phyloP scores from a whole-genome alignment of 169 alveolate genomes.

The Cryptosporidium baileyi region DNA sequence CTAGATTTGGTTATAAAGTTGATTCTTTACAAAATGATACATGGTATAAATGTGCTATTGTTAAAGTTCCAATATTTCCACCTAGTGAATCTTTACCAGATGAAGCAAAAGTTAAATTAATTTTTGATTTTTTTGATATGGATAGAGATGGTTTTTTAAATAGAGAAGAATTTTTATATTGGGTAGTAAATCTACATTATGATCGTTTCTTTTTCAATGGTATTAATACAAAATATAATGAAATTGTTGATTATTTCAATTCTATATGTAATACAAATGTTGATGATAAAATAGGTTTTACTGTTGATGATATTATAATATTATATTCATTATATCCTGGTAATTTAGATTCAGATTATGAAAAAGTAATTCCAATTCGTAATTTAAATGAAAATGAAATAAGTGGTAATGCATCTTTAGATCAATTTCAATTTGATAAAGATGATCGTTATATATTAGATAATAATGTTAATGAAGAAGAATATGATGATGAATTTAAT shows the following conservation, averaged over 20 bases:
- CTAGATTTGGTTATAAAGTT: conserved; percentile 71
- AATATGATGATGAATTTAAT: conserved; percentile 29
- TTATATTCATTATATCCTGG: conserved; percentile 72
- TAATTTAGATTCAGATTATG: conserved; percentile 71
- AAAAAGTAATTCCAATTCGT: conserved; percentile 69
- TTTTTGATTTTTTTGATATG: conserved; percentile 71
- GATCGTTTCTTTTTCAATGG: conserved; percentile 22
- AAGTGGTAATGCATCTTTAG: background rate
- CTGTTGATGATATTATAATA: conserved; percentile 65
- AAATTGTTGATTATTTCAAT: conserved; percentile 70
- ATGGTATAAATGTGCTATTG: conserved; percentile 71
- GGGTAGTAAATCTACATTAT: conserved; percentile 44
- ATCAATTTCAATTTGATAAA: background rate
- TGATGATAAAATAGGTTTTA: conserved; percentile 59
- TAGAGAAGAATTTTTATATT: conserved; percentile 38
- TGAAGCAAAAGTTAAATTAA: conserved; percentile 66
- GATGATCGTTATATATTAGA: background rate
- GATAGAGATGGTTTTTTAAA: conserved; percentile 67
- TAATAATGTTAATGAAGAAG: conserved; percentile 18
- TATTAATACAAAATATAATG: conserved; percentile 59
- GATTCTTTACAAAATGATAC: conserved; percentile 51
- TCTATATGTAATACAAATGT: conserved; percentile 71
- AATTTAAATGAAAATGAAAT: background rate
- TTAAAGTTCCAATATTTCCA: conserved; percentile 74
- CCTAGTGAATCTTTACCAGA: conserved; percentile 71